Base-by-base conservation (phyloP, 768 basidiomycete species). In the Termitomyces sp. region DNA sequence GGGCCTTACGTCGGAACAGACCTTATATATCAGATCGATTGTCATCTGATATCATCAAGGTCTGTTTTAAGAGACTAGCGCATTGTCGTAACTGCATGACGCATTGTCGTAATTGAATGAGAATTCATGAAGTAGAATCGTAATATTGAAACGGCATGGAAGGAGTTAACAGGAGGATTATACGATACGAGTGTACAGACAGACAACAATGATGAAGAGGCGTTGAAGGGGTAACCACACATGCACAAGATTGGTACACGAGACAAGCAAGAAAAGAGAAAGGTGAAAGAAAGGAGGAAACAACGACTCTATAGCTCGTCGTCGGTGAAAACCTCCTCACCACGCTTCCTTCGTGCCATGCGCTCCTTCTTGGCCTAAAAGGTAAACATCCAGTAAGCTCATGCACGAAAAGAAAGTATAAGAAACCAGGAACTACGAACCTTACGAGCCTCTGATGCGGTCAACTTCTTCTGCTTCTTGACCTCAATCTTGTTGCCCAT, bases 401-500 rank as follows among this genome's bases (percentile, higher is more conserved):
- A 24, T 42, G 32, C 34, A 36, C 22, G n/a, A n/a, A 56, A 36
- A 24, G 24, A 30, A n/a, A n/a, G n/a, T n/a, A 10, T 5, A 26
- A 39, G 18, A 39, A 40, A 12, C 24, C 3, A n/a, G 5, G n/a
- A 27, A 13, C 12, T 1, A 63, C 76, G 57, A 61, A 83, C 79
- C 68, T 98, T 98, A 60, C 96, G 86, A 53, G 84, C 82, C 71
- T 98, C 96, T 30, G 81, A 71, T 27, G 95, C 78, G 13, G 88
- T 87, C 62, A 93, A 65, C 82, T 96, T 96, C 84, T 93, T 95
- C 67, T 71, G 66, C 84, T 96, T 95, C 77, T 87, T 91, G 65
- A 42, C 72, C 61, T 91, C 91, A 63, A 95, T 77, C 87, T 95
- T 95, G 90, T 98, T 98, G 60, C 96, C 96, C 91, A 99, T 92